Base-by-base conservation (phyloP, 2,329 filamentous ascomycete species). In the Scedosporium apiospermum region DNA sequence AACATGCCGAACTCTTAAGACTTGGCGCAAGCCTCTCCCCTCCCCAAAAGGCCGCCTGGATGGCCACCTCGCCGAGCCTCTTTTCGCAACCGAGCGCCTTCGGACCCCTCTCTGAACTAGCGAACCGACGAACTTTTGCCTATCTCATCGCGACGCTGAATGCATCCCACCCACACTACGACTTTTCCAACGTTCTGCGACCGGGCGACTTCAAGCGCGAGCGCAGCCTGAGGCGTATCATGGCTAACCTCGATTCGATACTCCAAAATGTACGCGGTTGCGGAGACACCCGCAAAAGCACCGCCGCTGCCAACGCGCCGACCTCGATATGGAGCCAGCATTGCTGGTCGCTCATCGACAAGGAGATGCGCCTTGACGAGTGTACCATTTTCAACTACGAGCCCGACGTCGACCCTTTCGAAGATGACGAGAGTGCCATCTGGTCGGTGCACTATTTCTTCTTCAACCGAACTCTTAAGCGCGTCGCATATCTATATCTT, bases 391-490 rank as follows among this genome's bases (percentile, higher is more conserved):
- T 96, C 74, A 89, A 88, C 63, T 99, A 96, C 76, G 85, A 89
- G 60, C 95, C 95, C 0, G 88, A 91, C 49, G 90, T 93, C 65
- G 93, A 96, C 70, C 91, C 92, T 0, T 96, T 96, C 69, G 89
- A 93, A 68, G 92, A 92, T 66, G 93, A 96, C 65, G 92, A 97
- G 71, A 90, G 91, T 65, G 89, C 93, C 9, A 93, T 99, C 65
- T 99, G 93, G 93, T 92, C 90, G 59, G 82, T 93, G 65, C 93
- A 98, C 74, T 97, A 96, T 75, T 96, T 99, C 79, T 96, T 98
- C 75, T 98, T 97, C 82, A 97, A 96, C 80, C 93, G 93, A 70
- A 81, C 87, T 27, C 83, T 88, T 71, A 98, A 98, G 78, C 87
- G 95, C 51, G 93, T 99, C 18, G 93, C 91, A 65, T 99, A 99